Conservation (phyloP, 768 basidiomycete genomes). For the Tulasnella sp. region DNA sequence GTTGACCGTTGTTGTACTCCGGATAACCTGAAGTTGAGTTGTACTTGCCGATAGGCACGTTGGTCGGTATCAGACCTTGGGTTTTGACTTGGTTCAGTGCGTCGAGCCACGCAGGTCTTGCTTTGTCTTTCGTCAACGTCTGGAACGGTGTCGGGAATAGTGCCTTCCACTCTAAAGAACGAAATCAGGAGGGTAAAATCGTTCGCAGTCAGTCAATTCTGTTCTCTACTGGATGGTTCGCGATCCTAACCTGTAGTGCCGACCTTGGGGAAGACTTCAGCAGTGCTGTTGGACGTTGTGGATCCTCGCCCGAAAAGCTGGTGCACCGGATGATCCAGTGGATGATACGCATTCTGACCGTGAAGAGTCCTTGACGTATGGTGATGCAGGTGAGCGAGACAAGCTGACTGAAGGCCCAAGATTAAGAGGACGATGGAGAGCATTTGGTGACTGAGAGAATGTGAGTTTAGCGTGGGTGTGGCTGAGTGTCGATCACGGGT, state of each 20-base stretch:
- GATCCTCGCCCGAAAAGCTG: constrained; percentile 4
- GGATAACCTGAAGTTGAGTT: background rate
- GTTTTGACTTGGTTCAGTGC: constrained; percentile 23
- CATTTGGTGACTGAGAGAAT: background rate
- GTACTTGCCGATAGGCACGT: constrained; percentile 14
- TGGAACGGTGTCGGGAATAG: background rate
- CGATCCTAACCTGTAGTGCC: constrained; percentile 18
- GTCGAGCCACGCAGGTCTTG: constrained; percentile 27
- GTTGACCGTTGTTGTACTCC: background rate
- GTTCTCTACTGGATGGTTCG: constrained; percentile 21
- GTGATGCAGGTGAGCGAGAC: background rate
- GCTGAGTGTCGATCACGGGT: background rate
- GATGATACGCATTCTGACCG: constrained; percentile 2
- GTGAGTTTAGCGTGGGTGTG: background rate
- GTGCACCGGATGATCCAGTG: constrained; percentile 4
- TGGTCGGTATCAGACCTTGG: constrained; percentile 23
- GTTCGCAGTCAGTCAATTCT: background rate
- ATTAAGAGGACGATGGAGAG: background rate
- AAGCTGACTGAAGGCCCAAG: background rate
- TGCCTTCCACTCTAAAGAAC: constrained; percentile 4
- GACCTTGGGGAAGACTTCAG: constrained; percentile 5
- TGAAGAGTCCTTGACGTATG: background rate
- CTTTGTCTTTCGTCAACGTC: background rate
- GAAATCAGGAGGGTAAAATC: constrained; percentile 10
- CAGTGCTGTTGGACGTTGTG: background rate